Conservation (phyloP, 2,329 filamentous ascomycete species). For the Fusarium sp. region DNA sequence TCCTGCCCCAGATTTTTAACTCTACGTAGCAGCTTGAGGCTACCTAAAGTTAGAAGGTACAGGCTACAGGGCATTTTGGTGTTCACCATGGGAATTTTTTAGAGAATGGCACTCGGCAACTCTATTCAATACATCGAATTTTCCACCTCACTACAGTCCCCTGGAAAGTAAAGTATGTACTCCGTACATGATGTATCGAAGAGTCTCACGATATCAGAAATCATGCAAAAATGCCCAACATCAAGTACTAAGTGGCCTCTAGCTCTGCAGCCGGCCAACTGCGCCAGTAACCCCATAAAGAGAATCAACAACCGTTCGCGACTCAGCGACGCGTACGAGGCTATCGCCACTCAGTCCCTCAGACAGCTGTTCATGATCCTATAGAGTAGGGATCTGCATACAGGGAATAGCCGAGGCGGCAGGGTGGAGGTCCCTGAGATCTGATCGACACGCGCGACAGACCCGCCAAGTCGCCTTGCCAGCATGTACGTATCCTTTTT, state of each 20-base stretch:
- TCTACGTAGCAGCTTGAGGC: slow-evolving; percentile 15
- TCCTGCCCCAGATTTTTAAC: slow-evolving; percentile 34
- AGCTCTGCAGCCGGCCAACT: background rate
- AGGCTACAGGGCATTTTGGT: background rate
- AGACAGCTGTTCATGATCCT: slow-evolving; percentile 15
- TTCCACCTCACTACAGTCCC: background rate
- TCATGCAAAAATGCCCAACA: background rate
- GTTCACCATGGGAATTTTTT: background rate
- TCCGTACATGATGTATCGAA: background rate
- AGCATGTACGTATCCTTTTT: background rate
- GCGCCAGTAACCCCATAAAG: slow-evolving; percentile 1
- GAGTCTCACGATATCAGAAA: background rate
- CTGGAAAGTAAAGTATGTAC: background rate
- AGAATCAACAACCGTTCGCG: slow-evolving; percentile 14
- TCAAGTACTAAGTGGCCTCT: background rate
- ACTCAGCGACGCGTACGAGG: slow-evolving; percentile 26
- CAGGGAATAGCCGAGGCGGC: slow-evolving; percentile 38
- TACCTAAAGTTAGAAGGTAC: background rate
- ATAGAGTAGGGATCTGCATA: slow-evolving; percentile 33
- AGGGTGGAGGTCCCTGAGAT: slow-evolving; percentile 44
- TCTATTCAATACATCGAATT: background rate
- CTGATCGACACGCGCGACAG: slow-evolving; percentile 43
- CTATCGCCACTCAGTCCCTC: slow-evolving; percentile 36
- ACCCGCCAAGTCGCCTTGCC: slow-evolving; percentile 27
- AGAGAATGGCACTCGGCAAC: background rate